phyloP scores from a whole-genome alignment of 106 monocot genomes.

The Xerophyta viscosa region DNA sequence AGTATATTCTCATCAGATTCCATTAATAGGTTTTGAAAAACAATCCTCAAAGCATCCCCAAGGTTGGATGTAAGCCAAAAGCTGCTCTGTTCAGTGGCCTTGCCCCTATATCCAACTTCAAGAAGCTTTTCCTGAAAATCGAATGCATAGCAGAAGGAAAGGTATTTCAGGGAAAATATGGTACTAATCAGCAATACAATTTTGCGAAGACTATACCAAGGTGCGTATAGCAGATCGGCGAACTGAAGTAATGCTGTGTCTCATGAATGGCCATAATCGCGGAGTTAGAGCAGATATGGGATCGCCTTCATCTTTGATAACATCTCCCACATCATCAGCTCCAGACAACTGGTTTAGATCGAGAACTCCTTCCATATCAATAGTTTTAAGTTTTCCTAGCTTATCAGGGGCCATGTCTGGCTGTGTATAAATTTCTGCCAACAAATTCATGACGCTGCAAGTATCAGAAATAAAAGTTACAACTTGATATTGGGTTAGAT shows the following conservation, averaged over 20 bases:
- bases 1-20: slow-evolving; percentile 88
- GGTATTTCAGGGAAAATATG: too few relatives aligned
- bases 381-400: slow-evolving; percentile 25
- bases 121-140: slow-evolving; percentile 69
- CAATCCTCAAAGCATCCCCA: slow-evolving; percentile 87
- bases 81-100: slow-evolving; percentile 23
- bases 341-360: slow-evolving; percentile 64
- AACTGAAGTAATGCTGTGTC: slow-evolving; percentile 89
- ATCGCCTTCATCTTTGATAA: slow-evolving; percentile 36
- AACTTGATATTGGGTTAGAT: too few relatives aligned
- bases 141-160: too few relatives aligned
- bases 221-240: slow-evolving; percentile 92
- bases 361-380: slow-evolving; percentile 41
- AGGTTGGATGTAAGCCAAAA: slow-evolving; percentile 73
- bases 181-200: too few relatives aligned
- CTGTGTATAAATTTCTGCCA: slow-evolving; percentile 94
- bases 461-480: too few relatives aligned
- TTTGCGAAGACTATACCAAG: slow-evolving; percentile 47
- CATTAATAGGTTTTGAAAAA: slow-evolving; percentile 88
- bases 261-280: slow-evolving; percentile 96
- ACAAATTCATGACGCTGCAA: slow-evolving; percentile 95
- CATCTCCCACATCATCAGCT: slow-evolving; percentile 30
- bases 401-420: slow-evolving; percentile 85
- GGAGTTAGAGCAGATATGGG: slow-evolving; percentile 82
- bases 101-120: slow-evolving; percentile 56